phyloP scores from a whole-genome alignment of 2,329 filamentous ascomycete species.

The Colletotrichum eleusines region DNA sequence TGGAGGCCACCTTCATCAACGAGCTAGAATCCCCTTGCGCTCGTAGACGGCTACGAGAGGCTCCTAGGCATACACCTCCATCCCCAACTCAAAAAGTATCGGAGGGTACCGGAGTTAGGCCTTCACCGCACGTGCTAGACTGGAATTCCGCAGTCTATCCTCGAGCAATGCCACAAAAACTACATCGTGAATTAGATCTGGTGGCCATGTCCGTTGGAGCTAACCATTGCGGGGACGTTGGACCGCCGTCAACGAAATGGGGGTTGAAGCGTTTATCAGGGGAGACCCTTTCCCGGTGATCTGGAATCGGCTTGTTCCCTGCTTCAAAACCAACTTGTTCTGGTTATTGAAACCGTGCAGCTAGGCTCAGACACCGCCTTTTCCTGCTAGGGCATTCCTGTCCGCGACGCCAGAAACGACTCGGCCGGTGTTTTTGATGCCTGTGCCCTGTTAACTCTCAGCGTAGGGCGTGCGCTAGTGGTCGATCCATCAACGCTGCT shows the following conservation, averaged over 20 bases:
- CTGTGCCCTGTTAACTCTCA: conserved; percentile 8
- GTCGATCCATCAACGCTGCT: conserved; percentile 28
- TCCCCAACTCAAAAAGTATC: not conserved
- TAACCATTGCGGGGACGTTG: conserved; percentile 5
- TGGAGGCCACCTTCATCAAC: conserved; percentile 13
- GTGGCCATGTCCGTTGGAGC: not conserved
- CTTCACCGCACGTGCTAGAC: not conserved
- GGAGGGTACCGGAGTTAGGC: conserved; percentile 9
- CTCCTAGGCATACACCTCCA: not conserved
- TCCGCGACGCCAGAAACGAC: conserved; percentile 20
- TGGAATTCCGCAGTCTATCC: not conserved
- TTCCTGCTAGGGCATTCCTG: conserved; percentile 33
- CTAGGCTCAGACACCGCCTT: conserved; percentile 40
- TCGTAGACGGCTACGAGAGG: conserved; percentile 18
- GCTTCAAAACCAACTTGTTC: conserved; percentile 33
- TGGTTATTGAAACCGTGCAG: conserved; percentile 10
- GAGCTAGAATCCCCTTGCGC: conserved; percentile 21
- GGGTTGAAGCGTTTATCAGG: conserved; percentile 16
- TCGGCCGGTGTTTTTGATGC: conserved; percentile 13
- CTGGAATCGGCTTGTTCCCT: conserved; percentile 33
- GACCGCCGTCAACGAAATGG: not conserved
- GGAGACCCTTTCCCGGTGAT: conserved; percentile 11
- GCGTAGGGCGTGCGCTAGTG: conserved; percentile 15
- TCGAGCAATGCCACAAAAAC: not conserved
- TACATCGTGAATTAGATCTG: conserved; percentile 4